phyloP scores from a whole-genome alignment of 1,139 yeast species.

The Geotrichum aggregatum region DNA sequence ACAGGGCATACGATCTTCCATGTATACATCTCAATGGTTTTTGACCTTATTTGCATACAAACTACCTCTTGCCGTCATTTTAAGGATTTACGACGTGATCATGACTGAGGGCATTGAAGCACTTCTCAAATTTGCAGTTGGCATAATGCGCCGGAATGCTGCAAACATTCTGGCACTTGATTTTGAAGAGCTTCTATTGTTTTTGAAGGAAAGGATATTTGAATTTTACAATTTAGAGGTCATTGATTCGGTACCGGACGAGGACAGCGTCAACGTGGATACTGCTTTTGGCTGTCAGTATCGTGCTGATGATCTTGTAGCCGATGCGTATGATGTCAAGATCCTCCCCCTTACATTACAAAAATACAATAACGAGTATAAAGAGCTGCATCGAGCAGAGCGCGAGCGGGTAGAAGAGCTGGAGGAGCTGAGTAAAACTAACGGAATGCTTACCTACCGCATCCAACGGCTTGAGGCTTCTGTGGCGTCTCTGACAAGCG shows the following conservation, averaged over 20 bases:
- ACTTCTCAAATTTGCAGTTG: conserved; percentile 72
- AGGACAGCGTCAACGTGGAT: conserved; percentile 28
- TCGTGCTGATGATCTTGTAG: conserved; percentile 67
- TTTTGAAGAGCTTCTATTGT: conserved; percentile 72
- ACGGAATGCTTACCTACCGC: conserved; percentile 69
- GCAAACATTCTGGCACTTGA: conserved; percentile 53
- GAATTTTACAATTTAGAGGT: conserved; percentile 53
- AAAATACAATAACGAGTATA: conserved; percentile 69
- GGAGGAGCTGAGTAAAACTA: conserved; percentile 57
- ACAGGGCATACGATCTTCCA: conserved; percentile 82
- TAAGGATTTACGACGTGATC: conserved; percentile 77
- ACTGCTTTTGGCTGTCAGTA: conserved; percentile 38
- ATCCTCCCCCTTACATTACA: conserved; percentile 67
- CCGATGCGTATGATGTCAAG: conserved; percentile 69
- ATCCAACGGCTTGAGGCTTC: conserved; percentile 71
- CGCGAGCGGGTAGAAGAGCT: conserved; percentile 65
- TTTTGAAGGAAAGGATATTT: conserved; percentile 73
- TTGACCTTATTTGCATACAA: conserved; percentile 89
- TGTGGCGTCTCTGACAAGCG: conserved; percentile 64
- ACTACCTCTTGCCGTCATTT: conserved; percentile 78
- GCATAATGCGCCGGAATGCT: conserved; percentile 67
- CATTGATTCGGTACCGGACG: conserved; percentile 32
- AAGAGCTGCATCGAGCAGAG: conserved; percentile 66
- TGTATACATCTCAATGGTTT: conserved; percentile 97
- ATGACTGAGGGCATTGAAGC: conserved; percentile 88